phyloP scores from a whole-genome alignment of 805 yeast species.

The Scheffersomyces spartinae region DNA sequence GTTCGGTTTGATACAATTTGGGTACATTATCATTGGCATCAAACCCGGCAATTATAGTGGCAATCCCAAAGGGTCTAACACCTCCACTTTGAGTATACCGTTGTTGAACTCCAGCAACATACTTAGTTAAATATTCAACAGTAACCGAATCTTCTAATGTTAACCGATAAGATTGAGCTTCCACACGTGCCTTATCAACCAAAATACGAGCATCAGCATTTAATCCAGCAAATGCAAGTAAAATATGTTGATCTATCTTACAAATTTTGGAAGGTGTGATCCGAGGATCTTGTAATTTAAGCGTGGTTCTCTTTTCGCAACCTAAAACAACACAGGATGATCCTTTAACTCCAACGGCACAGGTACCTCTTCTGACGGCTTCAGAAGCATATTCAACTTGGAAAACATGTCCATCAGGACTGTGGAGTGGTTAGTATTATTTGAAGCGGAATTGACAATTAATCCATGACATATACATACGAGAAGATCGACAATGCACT shows the following conservation, averaged over 20 bases:
- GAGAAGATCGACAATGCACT: conserved; percentile 96
- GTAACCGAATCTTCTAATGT: conserved; percentile 92
- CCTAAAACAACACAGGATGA: conserved; percentile 82
- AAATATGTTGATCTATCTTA: conserved; percentile 79
- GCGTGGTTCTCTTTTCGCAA: conserved; percentile 91
- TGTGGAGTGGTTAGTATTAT: conserved; percentile 27
- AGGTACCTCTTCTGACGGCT: conserved; percentile 96
- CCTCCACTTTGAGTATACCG: conserved; percentile 97
- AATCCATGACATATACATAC: conserved; percentile 33
- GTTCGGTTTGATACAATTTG: conserved; percentile 87
- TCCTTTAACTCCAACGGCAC: conserved; percentile 96
- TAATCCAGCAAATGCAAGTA: conserved; percentile 91
- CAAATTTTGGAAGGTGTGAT: conserved; percentile 93
- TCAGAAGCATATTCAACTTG: conserved; percentile 97
- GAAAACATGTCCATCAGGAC: conserved; percentile 98
- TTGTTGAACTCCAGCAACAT: conserved; percentile 97
- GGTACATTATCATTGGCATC: conserved; percentile 78
- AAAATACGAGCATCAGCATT: conserved; percentile 97
- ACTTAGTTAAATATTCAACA: conserved; percentile 83
- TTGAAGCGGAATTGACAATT: not conserved
- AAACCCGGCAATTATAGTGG: conserved; percentile 92
- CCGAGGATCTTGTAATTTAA: conserved; percentile 92
- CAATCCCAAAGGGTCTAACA: conserved; percentile 94
- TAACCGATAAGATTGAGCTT: conserved; percentile 89
- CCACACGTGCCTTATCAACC: conserved; percentile 90